A percentile compares a stretch with the other conserved stretches of the same genome.
These are phyloP conservation scores for Ceratobasidium sp. DNA, from an alignment of 1,284 basidiomycete species.

Conservation along the genomic window DNA sequence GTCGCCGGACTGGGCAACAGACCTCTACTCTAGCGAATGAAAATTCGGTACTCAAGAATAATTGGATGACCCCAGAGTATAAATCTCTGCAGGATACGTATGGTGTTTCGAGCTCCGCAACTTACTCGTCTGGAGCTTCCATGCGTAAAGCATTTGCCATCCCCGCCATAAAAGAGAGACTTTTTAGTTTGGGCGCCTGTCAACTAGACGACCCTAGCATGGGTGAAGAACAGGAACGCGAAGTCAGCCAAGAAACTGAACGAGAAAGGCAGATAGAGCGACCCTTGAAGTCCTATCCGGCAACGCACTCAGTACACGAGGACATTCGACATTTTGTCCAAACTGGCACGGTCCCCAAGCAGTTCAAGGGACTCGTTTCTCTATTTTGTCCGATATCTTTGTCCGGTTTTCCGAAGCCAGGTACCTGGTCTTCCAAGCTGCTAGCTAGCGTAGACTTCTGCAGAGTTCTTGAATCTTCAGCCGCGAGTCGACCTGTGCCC, in stretches of 20 bases:
- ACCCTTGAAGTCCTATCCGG: slow-evolving; percentile 26
- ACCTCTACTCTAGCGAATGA: not conserved
- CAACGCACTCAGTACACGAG: slow-evolving; percentile 13
- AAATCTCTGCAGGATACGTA: slow-evolving; percentile 61
- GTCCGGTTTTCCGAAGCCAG: not conserved
- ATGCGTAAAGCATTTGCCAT: not conserved
- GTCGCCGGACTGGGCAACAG: slow-evolving; percentile 56
- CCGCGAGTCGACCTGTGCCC: not conserved
- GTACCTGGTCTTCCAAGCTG: slow-evolving; percentile 8
- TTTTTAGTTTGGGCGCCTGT: slow-evolving; percentile 56
- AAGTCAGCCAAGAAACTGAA: slow-evolving; percentile 56
- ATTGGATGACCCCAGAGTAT: slow-evolving; percentile 63
- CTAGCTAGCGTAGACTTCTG: slow-evolving; percentile 54
- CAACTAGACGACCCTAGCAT: slow-evolving; percentile 52
- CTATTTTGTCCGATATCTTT: not conserved
- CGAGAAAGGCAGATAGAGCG: slow-evolving; percentile 38
- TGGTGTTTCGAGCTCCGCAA: slow-evolving; percentile 13
- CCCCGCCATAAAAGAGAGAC: slow-evolving; percentile 50
- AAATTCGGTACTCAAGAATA: slow-evolving; percentile 49
- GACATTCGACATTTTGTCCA: slow-evolving; percentile 19
- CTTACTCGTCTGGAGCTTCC: not conserved
- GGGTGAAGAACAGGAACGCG: slow-evolving; percentile 67
- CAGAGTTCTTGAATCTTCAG: slow-evolving; percentile 49
- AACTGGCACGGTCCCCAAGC: not conserved
- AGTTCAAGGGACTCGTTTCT: not conserved